Evolutionary conservation across 352 stramenopile species (phyloP).

Genomic region (Phytophthora hibernalis): DNA sequence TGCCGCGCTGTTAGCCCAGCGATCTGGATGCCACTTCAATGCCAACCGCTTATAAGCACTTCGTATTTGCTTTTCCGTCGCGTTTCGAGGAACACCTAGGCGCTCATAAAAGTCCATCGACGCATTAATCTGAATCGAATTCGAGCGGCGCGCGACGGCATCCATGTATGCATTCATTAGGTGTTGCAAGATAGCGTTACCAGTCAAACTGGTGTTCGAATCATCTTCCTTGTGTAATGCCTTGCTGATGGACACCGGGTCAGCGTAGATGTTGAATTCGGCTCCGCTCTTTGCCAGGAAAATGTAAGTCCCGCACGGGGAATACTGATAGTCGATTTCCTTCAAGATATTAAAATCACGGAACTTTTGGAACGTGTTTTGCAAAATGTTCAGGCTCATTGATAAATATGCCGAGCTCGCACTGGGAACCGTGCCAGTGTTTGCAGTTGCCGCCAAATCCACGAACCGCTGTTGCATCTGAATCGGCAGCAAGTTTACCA

Average conservation of each 20-base stretch:
- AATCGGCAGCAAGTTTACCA: constrained; percentile 75
- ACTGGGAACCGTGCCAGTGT: constrained; percentile 35
- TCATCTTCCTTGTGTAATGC: constrained; percentile 60
- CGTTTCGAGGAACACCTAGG: constrained; percentile 72
- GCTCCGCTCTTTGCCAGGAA: constrained; percentile 72
- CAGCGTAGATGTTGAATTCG: constrained; percentile 61
- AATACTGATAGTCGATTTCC: constrained; percentile 79
- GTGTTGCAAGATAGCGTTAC: constrained; percentile 82
- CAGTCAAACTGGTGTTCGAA: constrained; percentile 60
- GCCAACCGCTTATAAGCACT: constrained; percentile 78
- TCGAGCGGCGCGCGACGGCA: constrained; percentile 73
- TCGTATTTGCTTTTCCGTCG: constrained; percentile 69
- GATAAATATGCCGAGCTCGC: constrained; percentile 78
- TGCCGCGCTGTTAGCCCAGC: constrained; percentile 56
- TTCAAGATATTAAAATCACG: constrained; percentile 81
- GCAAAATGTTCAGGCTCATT: constrained; percentile 82
- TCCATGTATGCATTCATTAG: constrained; percentile 86
- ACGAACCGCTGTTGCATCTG: constrained; percentile 79
- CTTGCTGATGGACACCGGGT: constrained; percentile 47
- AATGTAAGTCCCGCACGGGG: constrained; percentile 77
- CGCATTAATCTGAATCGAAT: constrained; percentile 81
- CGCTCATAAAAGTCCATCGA: constrained; percentile 89
- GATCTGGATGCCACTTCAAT: constrained; percentile 90
- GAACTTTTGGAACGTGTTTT: constrained; percentile 86
- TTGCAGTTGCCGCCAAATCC: constrained; percentile 36